Evolutionary conservation across 345 rosid genomes (phyloP), one percentile per base, ranked within the genome.

Genomic region (Brassica nigra): DNA sequence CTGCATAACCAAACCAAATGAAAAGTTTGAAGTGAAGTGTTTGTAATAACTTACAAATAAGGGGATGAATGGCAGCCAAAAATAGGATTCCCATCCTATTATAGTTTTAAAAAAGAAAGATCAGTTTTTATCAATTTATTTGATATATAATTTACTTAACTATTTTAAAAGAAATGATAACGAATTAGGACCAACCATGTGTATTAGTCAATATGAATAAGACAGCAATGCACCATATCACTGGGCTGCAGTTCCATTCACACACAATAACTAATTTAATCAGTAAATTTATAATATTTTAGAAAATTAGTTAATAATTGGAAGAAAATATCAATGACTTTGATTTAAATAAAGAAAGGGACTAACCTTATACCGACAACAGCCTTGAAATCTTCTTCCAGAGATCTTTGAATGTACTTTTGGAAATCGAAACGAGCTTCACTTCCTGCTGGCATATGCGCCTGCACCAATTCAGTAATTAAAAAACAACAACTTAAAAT

Each of bases 61-160:
- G 16, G 99, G 94, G 70, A 93, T 34, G 68, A 92, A 90, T 14
- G 99, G 99, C 36, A 93, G 64, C 99, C 99, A 95, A 0, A 85
- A 82, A 74, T 87, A 86, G 10, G 99, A 82, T 58, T 58, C 34
- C 91, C 84, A 87, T 81, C 97, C 98, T 95, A 88, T 47, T 61
- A 65, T 14, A 54, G 63, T 28, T 71, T 58, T 5, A 23, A 30
- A 74, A 44, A 29, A 4, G 0, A 23, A 31, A 75, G 6, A 44
- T 11, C 58, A 18, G 8, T 12, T 37, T 28, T n/a, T 5, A 73
- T 67, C 0, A 61, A 31, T 14, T 66, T 63, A 31, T 14, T 66
- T 63, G 23, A 42, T 42, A 37, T 11, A 14, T 30, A 18, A 6
- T 66, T 68, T 52, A 6, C 4, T 37, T 54, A 70, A 33, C 65